Percentiles rank a stretch among this genome's conserved stretches.
phyloP scores from a whole-genome alignment of 441 rosid genomes.

The Brassica balearica region DNA sequence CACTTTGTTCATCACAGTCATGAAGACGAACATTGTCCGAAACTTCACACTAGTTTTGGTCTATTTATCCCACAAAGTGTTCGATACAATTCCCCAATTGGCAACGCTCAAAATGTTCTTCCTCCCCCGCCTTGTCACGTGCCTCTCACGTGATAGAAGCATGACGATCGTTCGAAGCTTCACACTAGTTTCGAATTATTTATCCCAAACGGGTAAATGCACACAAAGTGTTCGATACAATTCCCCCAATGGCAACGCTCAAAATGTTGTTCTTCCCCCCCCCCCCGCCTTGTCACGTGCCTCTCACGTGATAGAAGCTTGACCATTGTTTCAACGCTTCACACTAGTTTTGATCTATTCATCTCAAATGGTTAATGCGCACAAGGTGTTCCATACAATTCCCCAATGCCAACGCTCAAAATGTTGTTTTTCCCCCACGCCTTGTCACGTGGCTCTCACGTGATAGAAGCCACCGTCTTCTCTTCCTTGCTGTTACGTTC shows the following conservation, averaged over 20 bases:
- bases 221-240: too few species aligned
- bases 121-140: too few species aligned
- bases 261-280: not conserved
- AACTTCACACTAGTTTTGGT: not conserved
- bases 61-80: not conserved
- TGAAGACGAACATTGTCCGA: not conserved
- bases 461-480: not conserved
- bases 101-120: not conserved
- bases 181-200: too few species aligned
- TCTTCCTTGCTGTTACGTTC: not conserved
- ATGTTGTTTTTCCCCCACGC: not conserved
- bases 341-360: too few species aligned
- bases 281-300: not conserved
- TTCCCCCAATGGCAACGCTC: not conserved
- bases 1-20: not conserved
- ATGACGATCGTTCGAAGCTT: too few species aligned
- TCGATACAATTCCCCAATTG: conserved; percentile 18
- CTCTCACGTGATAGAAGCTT: conserved; percentile 8
- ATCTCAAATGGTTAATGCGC: too few species aligned
- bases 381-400: too few species aligned
- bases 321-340: too few species aligned
- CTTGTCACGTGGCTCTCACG: conserved; percentile 28
- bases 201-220: too few species aligned
- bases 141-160: too few species aligned
- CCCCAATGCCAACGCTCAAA: too few species aligned